Evolutionary conservation across 2,329 filamentous ascomycete species (phyloP), one percentile per base, ranked within the genome.

Genomic region (Colletotrichum sp.): DNA sequence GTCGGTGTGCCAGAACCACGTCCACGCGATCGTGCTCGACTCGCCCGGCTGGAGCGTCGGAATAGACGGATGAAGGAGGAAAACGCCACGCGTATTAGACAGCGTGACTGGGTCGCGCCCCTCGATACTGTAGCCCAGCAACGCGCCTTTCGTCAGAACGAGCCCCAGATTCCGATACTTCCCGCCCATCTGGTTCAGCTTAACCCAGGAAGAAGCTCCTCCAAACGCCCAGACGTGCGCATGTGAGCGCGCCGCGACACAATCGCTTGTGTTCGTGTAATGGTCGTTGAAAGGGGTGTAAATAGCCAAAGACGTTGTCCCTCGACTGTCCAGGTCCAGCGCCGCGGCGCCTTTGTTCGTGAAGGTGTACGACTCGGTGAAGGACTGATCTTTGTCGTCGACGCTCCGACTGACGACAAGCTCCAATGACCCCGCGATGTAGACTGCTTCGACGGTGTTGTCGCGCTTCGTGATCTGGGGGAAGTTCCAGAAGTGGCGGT

Each of bases 281-380:
- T 76, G 76, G 49, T 76, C 76, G 44, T 76, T 76, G 69, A 72
- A 77, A 8, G 73, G 76, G 4, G 65, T 57, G 18, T 67, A 77
- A 8, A 76, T 70, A 0, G 64, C 65, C 12, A 76, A 34, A 12
- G 73, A 52, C 3, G 68, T 77, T 34, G 52, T 36, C 18, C 72
- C 72, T 36, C 16, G 34, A 21, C 55, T 36, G 4, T 59, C 49
- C 21, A 76, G 16, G 3, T 76, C 59, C n/a, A 76, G 28, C 5
- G 72, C 4, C 5, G 15, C n/a, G 16, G n/a, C 32, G 16, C 66
- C 67, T n/a, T 60, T 65, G 69, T 77, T 77, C 16, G 44, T 65
- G 52, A 77, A 77, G 4, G 59, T 60, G 52, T 76, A 77, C 8
- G 59, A 62, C 44, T 77, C 76, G 6, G 57, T 72, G 6, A 76